Evolutionary conservation across 2,329 filamentous ascomycete genomes (phyloP).

Genomic region (Hypocrella siamensis): DNA sequence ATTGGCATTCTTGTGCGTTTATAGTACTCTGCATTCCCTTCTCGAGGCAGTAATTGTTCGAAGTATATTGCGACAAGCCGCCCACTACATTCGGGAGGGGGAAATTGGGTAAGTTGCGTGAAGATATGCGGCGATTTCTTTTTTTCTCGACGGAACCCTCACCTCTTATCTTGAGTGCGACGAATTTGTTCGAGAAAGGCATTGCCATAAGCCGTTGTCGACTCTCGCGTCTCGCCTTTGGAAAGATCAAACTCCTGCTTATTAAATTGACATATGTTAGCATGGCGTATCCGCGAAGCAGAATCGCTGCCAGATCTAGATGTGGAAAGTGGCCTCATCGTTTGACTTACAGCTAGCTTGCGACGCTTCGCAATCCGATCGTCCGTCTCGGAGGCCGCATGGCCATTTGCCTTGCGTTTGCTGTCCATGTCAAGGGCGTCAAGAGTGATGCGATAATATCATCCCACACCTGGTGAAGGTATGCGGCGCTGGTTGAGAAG

Average conservation of each 20-base stretch:
- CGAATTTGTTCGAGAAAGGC: slow-evolving; percentile 62
- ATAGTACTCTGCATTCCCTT: slow-evolving; percentile 61
- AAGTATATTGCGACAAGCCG: slow-evolving; percentile 63
- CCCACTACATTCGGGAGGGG: slow-evolving; percentile 44
- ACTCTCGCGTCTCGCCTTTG: slow-evolving; percentile 46
- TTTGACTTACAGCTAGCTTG: slow-evolving; percentile 31
- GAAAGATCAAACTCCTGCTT: slow-evolving; percentile 28
- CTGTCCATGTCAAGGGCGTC: slow-evolving; percentile 29
- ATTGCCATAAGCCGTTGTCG: slow-evolving; percentile 55
- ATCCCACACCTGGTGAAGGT: slow-evolving; percentile 9
- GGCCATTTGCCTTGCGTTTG: slow-evolving; percentile 39
- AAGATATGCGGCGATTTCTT: slow-evolving; percentile 19
- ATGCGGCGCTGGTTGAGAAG: too few species aligned
- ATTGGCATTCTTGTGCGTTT: slow-evolving; percentile 62
- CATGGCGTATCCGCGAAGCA: too few species aligned
- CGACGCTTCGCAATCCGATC: slow-evolving; percentile 41
- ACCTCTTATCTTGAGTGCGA: slow-evolving; percentile 70
- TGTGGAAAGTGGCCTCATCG: neutral
- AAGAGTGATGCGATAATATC: slow-evolving; percentile 10
- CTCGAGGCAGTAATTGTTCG: slow-evolving; percentile 50
- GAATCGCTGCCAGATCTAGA: too few species aligned
- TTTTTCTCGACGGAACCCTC: slow-evolving; percentile 19
- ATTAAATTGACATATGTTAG: slow-evolving; percentile 3
- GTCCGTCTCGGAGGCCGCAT: slow-evolving; percentile 26
- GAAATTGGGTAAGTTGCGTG: too few species aligned